These are phyloP conservation scores for Globisporangium cederbergense DNA, from an alignment of 352 stramenopile genomes.

Conservation along the genomic window DNA sequence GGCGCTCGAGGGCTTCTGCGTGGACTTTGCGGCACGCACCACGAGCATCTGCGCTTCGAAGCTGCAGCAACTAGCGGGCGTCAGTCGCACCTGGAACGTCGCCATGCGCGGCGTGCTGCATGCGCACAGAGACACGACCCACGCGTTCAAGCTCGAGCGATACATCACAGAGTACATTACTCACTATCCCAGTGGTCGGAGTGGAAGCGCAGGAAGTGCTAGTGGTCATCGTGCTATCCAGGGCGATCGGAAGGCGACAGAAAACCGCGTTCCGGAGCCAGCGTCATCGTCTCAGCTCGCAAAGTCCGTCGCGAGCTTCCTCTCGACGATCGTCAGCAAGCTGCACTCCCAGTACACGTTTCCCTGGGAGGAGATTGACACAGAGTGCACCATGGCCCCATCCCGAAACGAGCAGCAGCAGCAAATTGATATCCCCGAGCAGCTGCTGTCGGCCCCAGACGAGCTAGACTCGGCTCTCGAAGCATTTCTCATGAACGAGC, in stretches of 20 bases:
- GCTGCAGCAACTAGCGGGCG: slow-evolving; percentile 14
- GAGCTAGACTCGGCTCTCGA: slow-evolving; percentile 3
- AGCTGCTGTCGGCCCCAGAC: not conserved
- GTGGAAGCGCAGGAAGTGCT: not conserved
- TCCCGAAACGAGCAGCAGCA: not conserved
- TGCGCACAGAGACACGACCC: not conserved
- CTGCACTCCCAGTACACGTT: not conserved
- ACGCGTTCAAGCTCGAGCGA: slow-evolving; percentile 6
- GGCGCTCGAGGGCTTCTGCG: slow-evolving; percentile 3
- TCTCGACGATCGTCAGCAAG: slow-evolving; percentile 10
- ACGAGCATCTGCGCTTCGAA: not conserved
- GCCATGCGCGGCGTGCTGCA: slow-evolving; percentile 9
- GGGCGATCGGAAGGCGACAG: not conserved
- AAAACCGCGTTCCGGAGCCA: not conserved
- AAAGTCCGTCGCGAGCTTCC: slow-evolving; percentile 8
- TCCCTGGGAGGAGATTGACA: slow-evolving; percentile 8
- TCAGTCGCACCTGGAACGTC: slow-evolving; percentile 7
- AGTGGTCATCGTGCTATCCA: not conserved
- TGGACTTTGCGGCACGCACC: not conserved
- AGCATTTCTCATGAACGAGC: not conserved
- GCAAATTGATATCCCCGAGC: not conserved
- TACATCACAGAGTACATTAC: not conserved
- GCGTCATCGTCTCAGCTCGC: slow-evolving; percentile 5
- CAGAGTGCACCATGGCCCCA: not conserved
- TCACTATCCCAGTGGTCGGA: not conserved